Evolutionary conservation across 129 eudicot genomes (phyloP), one percentile per base, ranked within the genome.

Genomic region (Centaurea solstitialis): DNA sequence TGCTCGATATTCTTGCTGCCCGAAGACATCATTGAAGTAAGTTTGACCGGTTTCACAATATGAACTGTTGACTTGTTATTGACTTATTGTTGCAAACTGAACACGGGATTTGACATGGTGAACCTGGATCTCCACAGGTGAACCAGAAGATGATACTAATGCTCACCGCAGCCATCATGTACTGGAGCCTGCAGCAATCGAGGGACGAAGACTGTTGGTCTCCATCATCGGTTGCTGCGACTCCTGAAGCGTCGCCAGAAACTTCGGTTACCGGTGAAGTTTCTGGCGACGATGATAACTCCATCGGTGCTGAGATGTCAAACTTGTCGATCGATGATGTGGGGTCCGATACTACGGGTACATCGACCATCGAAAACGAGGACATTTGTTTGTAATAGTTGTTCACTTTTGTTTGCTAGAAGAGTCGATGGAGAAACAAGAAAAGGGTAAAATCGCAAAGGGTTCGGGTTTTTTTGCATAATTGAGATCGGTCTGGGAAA

Each of bases 61-160:
- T 2, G 30, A 26, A 26, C 30, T 26, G 30, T 26, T n/a, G n/a
- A n/a, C n/a, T n/a, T n/a, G n/a, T n/a, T n/a, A n/a, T n/a, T n/a
- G n/a, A n/a, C n/a, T n/a, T 26, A 26, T 26, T 26, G 30, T 26
- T 26, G 30, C 30, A 26, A 26, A 26, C 30, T 26, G 2, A 26
- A 26, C 47, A 24, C 13, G 23, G 47, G 43, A 28, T n/a, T 71
- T 30, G 57, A 71, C 57, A 71, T 37, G 11, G 21, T 30, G 11
- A 38, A 21, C 65, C 3, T n/a, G 65, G 23, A 22, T 57, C 65
- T 33, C 79, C 40, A 72, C 86, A 95, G 98, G 97, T 95, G 50
- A 95, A 95, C 86, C 97, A 92, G 53, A 95, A 93, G 88, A 95
- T 95, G 99, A 93, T 93, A 85, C 92, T 94, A 39, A 90, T 88